These are phyloP conservation scores for Aspergillus quadrilineatus DNA, from an alignment of 2,329 filamentous ascomycete genomes.

Conservation along the genomic window DNA sequence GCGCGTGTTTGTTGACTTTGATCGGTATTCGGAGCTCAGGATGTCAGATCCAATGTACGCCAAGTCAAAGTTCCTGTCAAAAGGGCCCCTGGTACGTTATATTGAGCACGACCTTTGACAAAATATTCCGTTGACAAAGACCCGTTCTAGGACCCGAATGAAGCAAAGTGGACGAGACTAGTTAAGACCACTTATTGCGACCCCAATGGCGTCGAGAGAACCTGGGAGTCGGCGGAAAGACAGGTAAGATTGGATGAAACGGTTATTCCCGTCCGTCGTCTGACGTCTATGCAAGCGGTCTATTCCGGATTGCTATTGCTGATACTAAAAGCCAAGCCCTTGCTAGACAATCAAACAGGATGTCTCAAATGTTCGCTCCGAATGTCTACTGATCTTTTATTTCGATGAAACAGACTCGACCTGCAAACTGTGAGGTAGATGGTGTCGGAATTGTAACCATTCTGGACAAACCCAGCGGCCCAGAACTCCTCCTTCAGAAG, in stretches of 20 bases:
- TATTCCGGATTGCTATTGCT: background rate
- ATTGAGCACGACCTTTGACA: background rate
- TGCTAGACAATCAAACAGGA: background rate
- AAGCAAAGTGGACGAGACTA: conserved; percentile 45
- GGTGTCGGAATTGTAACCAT: conserved; percentile 63
- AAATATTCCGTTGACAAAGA: background rate
- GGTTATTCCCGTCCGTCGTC: background rate
- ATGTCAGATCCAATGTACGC: conserved; percentile 27
- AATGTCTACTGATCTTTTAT: conserved; percentile 6
- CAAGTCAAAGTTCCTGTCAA: conserved; percentile 33
- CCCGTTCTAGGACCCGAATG: conserved; percentile 32
- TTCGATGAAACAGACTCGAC: conserved; percentile 37
- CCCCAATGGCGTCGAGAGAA: conserved; percentile 42
- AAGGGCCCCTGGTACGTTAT: conserved; percentile 35
- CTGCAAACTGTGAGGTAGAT: conserved; percentile 54
- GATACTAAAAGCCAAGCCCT: background rate
- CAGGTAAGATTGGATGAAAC: conserved; percentile 30
- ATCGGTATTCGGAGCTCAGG: background rate
- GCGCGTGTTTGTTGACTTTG: background rate
- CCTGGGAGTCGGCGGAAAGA: conserved; percentile 48
- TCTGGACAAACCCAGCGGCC: conserved; percentile 53
- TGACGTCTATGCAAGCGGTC: background rate
- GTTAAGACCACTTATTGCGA: conserved; percentile 46
- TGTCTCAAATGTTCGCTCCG: background rate
- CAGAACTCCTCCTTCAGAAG: conserved; percentile 54